Base-by-base conservation (phyloP, 305 asterid genomes). In the Ilex paraguariensis region DNA sequence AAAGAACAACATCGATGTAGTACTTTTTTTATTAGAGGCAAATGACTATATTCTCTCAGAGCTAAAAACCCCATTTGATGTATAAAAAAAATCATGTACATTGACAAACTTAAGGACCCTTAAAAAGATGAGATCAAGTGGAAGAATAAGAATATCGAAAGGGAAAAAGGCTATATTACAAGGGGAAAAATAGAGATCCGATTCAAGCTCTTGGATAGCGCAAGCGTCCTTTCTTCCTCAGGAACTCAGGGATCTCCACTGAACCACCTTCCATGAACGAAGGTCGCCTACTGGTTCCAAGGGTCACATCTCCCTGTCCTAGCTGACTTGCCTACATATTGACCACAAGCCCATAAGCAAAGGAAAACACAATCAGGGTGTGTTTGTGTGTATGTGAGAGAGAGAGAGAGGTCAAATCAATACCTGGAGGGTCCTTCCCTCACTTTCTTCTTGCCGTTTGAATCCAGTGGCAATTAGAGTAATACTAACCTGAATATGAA, bases 381-480 rank as follows among this genome's bases (percentile, higher is more conserved):
- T 33, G 54, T 53, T 52, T 49, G 14, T 3, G 15, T 0, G 52
- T 6, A 12, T 0, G 6, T 5, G n/a, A 52, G 2, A n/a, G 10
- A 14, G 3, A 52, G n/a, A 6, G 56, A n/a, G 7, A 7, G 62
- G 44, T 31, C 48, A 2, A 10, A 12, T 63, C 2, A 14, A 64
- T 66, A 87, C 97, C 95, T 87, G 97, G 56, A 76, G 77, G 13
- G 75, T 66, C 75, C 84, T 81, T 53, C 83, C 85, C 6, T 92
- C 94, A 42, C 85, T 81, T 81, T 88, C 97, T 64, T 85, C 95
- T 80, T 90, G 97, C 40, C 95, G 91, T 77, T 92, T 92, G 66
- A 92, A 90, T 56, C 98, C 96, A 49, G 98, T 92, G 73, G 98
- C 97, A 17, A 92, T 92, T 73, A 92, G 64, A 42, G 97, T 90